These are phyloP conservation scores for Allomyces javanicus DNA, from an alignment of 192 early-diverging fungal genomes.

Conservation along the genomic window DNA sequence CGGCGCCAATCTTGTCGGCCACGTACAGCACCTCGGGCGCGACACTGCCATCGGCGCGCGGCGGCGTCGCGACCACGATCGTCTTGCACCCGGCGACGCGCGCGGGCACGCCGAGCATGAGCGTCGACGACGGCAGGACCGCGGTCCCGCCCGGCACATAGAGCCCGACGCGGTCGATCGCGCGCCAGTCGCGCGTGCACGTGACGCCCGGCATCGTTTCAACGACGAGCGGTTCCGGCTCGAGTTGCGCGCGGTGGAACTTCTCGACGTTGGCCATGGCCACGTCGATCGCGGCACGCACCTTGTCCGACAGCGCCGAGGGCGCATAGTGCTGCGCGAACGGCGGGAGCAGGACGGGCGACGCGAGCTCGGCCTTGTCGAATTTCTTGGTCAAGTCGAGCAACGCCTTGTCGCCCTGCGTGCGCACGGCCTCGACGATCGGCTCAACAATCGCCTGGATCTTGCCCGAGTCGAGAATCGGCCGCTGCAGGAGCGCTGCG, in stretches of 20 bases:
- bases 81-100: conserved; percentile 87
- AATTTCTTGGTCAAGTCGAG: conserved; percentile 73
- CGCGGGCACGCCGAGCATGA: conserved; percentile 96
- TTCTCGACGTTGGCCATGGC: conserved; percentile 80
- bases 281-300: conserved; percentile 72
- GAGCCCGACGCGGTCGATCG: conserved; percentile 89
- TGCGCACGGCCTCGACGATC: conserved; percentile 68
- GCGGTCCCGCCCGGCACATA: conserved; percentile 98
- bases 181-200: conserved; percentile 80
- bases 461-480: conserved; percentile 77
- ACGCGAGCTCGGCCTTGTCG: conserved; percentile 57
- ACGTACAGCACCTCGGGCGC: conserved; percentile 96
- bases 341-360: conserved; percentile 61
- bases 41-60: conserved; percentile 70
- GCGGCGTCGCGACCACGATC: conserved; percentile 91
- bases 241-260: conserved; percentile 88
- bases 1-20: conserved; percentile 90
- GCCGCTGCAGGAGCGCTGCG: conserved; percentile 53
- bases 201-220: conserved; percentile 95
- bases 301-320: conserved; percentile 33
- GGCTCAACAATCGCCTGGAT: conserved; percentile 74
- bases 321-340: conserved; percentile 38
- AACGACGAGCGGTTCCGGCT: conserved; percentile 42
- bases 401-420: conserved; percentile 66
- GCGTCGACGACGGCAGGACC: conserved; percentile 78